A percentile compares a stretch with the other conserved stretches of the same genome.
phyloP scores from a whole-genome alignment of 2,329 filamentous ascomycete genomes.

The Mycosphaerella arachidis region DNA sequence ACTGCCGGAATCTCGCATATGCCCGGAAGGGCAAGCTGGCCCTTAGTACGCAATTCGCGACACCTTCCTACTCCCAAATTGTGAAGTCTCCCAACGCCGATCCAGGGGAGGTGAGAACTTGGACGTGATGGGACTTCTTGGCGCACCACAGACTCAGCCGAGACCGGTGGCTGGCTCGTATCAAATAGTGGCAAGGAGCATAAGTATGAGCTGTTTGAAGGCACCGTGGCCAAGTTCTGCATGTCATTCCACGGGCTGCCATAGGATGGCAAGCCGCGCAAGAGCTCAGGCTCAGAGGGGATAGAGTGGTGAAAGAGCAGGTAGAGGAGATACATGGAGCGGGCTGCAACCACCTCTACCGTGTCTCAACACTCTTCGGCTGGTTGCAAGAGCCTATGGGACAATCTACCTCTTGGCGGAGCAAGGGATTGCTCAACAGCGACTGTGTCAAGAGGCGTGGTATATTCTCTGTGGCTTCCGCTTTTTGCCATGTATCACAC shows the following conservation, averaged over 20 bases:
- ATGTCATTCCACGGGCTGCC: background rate
- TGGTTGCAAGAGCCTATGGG: no score
- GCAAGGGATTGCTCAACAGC: no score
- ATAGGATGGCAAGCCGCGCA: no score
- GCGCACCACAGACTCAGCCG: background rate
- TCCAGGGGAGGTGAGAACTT: background rate
- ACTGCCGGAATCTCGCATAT: background rate
- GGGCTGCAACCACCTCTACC: no score
- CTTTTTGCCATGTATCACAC: no score
- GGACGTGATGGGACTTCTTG: background rate
- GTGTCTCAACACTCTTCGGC: no score
- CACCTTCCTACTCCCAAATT: background rate
- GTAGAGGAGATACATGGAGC: no score
- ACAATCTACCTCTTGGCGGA: no score
- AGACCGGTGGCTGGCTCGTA: background rate
- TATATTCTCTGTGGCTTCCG: no score
- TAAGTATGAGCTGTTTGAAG: background rate
- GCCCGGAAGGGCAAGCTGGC: background rate
- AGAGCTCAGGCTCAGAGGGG: no score
- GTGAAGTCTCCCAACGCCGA: background rate
- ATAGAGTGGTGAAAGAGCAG: no score
- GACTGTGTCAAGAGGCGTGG: no score
- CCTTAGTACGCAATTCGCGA: background rate
- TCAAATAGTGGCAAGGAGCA: background rate
- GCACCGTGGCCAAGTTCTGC: background rate